Percentiles rank a stretch among this genome's conserved stretches.
Conservation (phyloP, 1,284 basidiomycete species). For the Irpex lacteus region DNA sequence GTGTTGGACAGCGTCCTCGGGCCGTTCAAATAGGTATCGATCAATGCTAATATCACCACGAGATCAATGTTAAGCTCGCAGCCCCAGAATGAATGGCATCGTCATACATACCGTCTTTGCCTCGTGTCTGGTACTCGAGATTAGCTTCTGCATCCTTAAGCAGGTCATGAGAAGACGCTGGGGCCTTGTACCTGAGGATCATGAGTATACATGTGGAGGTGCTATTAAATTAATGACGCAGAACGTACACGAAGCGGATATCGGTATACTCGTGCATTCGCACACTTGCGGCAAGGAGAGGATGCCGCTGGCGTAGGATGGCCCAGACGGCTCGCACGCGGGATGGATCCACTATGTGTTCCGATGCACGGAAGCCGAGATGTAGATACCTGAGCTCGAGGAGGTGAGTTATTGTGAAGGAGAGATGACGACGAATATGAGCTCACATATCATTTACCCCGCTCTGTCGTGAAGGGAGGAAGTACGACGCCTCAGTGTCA, state of each 20-base stretch:
- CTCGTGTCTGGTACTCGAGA: conserved; percentile 48
- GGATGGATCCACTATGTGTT: conserved; percentile 36
- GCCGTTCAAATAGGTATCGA: conserved; percentile 71
- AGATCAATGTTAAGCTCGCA: neutral
- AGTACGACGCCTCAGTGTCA: conserved; percentile 70
- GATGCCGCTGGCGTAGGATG: conserved; percentile 63
- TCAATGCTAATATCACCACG: conserved; percentile 29
- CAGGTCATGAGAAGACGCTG: conserved; percentile 42
- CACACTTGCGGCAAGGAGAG: conserved; percentile 60
- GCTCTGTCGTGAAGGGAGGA: conserved; percentile 63
- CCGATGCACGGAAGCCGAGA: conserved; percentile 55
- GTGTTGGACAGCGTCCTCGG: conserved; percentile 67
- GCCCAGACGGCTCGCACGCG: conserved; percentile 67
- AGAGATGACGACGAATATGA: conserved; percentile 5
- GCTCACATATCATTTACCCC: conserved; percentile 83
- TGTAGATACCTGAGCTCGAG: conserved; percentile 59
- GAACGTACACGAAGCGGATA: conserved; percentile 59
- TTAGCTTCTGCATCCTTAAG: conserved; percentile 45
- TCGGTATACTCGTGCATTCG: conserved; percentile 62
- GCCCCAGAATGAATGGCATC: neutral
- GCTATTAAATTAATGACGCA: neutral
- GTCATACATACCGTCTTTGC: conserved; percentile 47
- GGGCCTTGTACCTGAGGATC: conserved; percentile 45
- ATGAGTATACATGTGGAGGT: neutral
- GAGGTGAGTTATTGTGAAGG: conserved; percentile 5